A percentile compares a stretch with the other conserved stretches of the same genome.
phyloP scores from a whole-genome alignment of 768 basidiomycete genomes.

The Pisolithus albus region DNA sequence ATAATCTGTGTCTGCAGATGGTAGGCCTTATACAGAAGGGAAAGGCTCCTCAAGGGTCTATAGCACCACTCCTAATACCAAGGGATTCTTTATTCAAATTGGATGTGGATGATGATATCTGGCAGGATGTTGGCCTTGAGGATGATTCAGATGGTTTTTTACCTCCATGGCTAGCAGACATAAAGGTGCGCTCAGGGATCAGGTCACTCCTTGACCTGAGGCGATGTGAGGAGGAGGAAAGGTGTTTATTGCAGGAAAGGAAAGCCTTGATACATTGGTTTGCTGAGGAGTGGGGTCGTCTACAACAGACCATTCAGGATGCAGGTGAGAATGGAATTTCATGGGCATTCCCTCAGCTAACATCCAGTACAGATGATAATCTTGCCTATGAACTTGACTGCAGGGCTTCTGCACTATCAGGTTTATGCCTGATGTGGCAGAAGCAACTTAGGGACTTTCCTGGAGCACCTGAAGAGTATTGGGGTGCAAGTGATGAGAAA shows the following conservation, averaged over 20 bases:
- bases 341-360: background rate
- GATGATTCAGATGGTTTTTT: no score
- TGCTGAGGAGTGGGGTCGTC: slow-evolving; percentile 18
- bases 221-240: no score
- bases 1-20: slow-evolving; percentile 22
- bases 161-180: no score
- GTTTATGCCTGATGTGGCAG: background rate
- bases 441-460: background rate
- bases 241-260: no score
- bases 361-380: background rate
- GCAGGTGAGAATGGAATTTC: slow-evolving; percentile 1
- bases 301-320: background rate
- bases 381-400: background rate
- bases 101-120: slow-evolving; percentile 30
- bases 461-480: background rate
- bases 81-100: slow-evolving; percentile 21
- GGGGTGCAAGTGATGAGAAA: background rate
- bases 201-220: no score
- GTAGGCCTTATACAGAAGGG: slow-evolving; percentile 8
- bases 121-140: no score
- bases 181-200: no score
- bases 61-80: slow-evolving; percentile 18
- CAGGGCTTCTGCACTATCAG: background rate
- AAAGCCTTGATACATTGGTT: slow-evolving; percentile 21
- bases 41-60: slow-evolving; percentile 19